Evolutionary conservation across 2,329 filamentous ascomycete genomes (phyloP), one percentile per base, ranked within the genome.

Genomic region (Calcarisporium arbuscula): DNA sequence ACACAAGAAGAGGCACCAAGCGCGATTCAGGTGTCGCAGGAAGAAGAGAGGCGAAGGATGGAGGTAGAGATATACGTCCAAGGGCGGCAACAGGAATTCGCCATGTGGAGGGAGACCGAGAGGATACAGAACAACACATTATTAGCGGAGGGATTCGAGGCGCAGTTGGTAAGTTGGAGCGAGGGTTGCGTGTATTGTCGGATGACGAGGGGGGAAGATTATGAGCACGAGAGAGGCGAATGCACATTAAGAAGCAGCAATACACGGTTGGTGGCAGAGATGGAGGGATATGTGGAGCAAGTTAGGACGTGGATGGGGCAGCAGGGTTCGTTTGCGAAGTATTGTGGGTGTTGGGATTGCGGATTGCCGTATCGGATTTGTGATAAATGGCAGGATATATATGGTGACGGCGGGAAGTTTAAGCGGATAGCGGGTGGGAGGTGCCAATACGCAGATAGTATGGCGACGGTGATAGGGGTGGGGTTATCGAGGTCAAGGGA

Each of bases 341-440:
- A 16, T 22, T 28, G 23, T 10, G 33, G 33, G 5, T 35, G 27
- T 19, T 25, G n/a, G 17, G 11, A 15, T 8, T 35, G 33, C 18
- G 27, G 33, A 28, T 22, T 30, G 19, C 33, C 33, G 15, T 21
- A 29, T 19, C 16, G 15, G 18, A 29, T 35, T 15, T 35, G 33
- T n/a, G 26, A 29, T 11, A 12, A 6, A 15, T 35, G 27, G 33
- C 10, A 23, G 27, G 33, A 11, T 18, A 15, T 28, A 8, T 26
- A 30, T 19, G 19, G 19, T 9, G 27, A 35, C 15, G 19, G 26
- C 14, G 33, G 33, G n/a, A 12, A 19, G 17, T 35, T 18, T 15
- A 5, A 15, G 33, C 11, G 5, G 10, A 12, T 19, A 17, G 20
- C 19, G 10, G 26, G 15, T 20, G 18, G 6, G 14, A n/a, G n/a